Base-by-base conservation (phyloP, 352 stramenopile species). In the Phytophthora pluvialis region DNA sequence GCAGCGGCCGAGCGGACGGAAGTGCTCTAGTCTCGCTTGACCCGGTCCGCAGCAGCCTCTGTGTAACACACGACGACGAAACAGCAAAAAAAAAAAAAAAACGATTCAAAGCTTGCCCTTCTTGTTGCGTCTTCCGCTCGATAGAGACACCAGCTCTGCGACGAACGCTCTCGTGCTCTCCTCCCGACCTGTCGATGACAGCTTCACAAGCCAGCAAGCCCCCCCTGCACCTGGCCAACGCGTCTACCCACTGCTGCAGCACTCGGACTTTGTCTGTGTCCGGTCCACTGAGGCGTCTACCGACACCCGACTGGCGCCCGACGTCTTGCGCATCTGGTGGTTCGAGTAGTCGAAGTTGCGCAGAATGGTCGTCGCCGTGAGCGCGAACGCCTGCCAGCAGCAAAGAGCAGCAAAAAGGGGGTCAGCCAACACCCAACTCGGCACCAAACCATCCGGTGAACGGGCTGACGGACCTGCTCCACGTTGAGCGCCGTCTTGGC, bases 401-500 rank as follows among this genome's bases (percentile, higher is more conserved):
- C 25, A 51, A 60, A 5, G 11, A 55, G 33, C 31, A 64, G 38
- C 33, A 45, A 31, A 44, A 50, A 51, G 2, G 21, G 21, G 21
- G 21, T 21, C 21, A 21, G 21, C 21, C 21, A 21, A 21, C 21
- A 21, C 21, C 21, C 21, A 21, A 1, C 21, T 21, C 21, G 21
- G 21, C 21, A 21, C 21, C 21, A 21, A 21, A 21, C 21, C 21
- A 21, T n/a, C n/a, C n/a, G n/a, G n/a, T n/a, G n/a, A n/a, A n/a
- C n/a, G n/a, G 21, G 21, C 21, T 3, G n/a, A 51, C 44, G 11
- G 51, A 93, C 86, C 73, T 87, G 74, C 50, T 96, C 88, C 39
- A 96, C 88, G 36, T 96, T 96, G 18, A 73, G 28, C 7, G 84
- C 86, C 3, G 85, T 94, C 70, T 94, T 94, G 18, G 86, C 88